Percentiles rank a stretch among this genome's conserved stretches.
These are phyloP conservation scores for Entoloma clypeatum DNA, from an alignment of 1,284 basidiomycete genomes.

Conservation along the genomic window DNA sequence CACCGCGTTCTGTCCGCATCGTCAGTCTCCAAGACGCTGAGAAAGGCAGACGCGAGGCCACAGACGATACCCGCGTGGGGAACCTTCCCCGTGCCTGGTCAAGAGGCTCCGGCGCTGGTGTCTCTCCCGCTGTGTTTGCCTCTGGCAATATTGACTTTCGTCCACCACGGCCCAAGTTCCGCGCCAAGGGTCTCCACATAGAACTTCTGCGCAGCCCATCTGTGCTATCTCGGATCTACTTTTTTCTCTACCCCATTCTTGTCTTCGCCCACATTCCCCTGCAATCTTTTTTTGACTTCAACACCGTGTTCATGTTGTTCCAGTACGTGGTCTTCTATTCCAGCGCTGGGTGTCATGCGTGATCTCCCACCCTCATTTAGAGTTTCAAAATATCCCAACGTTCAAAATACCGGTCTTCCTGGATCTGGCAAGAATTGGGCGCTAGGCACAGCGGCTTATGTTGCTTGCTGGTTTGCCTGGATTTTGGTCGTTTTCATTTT, in stretches of 20 bases:
- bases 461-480: conserved; percentile 74
- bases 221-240: conserved; percentile 52
- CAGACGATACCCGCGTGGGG: conserved; percentile 45
- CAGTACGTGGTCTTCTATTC: conserved; percentile 50
- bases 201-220: conserved; percentile 63
- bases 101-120: conserved; percentile 48
- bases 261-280: conserved; percentile 67
- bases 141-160: conserved; percentile 32
- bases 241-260: conserved; percentile 62
- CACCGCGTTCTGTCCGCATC: conserved; percentile 74
- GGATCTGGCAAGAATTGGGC: conserved; percentile 74
- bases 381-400: conserved; percentile 66
- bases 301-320: conserved; percentile 70
- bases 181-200: conserved; percentile 57
- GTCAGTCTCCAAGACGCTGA: conserved; percentile 56
- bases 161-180: conserved; percentile 57
- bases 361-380: conserved; percentile 33
- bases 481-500: conserved; percentile 72
- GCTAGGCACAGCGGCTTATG: conserved; percentile 72
- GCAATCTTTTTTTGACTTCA: conserved; percentile 80
- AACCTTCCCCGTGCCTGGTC: conserved; percentile 51
- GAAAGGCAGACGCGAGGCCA: conserved; percentile 42
- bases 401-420: conserved; percentile 58
- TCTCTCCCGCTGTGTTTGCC: conserved; percentile 46
- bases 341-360: conserved; percentile 4